Evolutionary conservation across 2,329 filamentous ascomycete species (phyloP).

Genomic region (Ceratocystiopsis minuta): DNA sequence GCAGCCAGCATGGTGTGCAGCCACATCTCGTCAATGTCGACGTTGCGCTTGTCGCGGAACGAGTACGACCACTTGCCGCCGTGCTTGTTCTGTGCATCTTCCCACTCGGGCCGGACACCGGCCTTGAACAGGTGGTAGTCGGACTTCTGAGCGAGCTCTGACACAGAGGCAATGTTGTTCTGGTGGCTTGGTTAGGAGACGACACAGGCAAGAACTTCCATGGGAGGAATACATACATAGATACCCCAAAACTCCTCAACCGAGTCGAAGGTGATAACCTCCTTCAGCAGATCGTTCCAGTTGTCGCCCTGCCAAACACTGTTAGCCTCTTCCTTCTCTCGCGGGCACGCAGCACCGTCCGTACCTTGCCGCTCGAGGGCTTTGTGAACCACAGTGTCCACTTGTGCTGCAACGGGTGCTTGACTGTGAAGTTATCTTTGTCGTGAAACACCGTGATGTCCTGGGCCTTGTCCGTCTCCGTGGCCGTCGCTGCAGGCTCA

Average conservation of each 20-base stretch:
- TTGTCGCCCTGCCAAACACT: slow-evolving; percentile 59
- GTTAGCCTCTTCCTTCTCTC: slow-evolving; percentile 4
- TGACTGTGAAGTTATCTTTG: slow-evolving; percentile 98
- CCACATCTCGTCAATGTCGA: slow-evolving; percentile 92
- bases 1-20: slow-evolving; percentile 91
- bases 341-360: slow-evolving; percentile 8
- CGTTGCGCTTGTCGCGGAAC: slow-evolving; percentile 85
- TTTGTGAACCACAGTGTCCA: slow-evolving; percentile 99
- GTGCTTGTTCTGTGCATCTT: slow-evolving; percentile 96
- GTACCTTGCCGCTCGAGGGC: slow-evolving; percentile 84
- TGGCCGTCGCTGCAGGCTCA: slow-evolving; percentile 21
- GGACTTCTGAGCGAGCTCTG: slow-evolving; percentile 89
- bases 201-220: background rate
- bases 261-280: slow-evolving; percentile 96
- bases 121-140: slow-evolving; percentile 99
- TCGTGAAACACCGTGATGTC: slow-evolving; percentile 93
- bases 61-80: slow-evolving; percentile 98
- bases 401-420: slow-evolving; percentile 91
- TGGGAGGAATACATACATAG: slow-evolving; percentile 49
- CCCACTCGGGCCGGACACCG: slow-evolving; percentile 94
- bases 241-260: slow-evolving; percentile 99
- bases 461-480: slow-evolving; percentile 35
- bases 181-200: slow-evolving; percentile 20
- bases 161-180: slow-evolving; percentile 98
- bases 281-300: slow-evolving; percentile 96